These are phyloP conservation scores for Cordyceps javanica DNA, from an alignment of 2,329 filamentous ascomycete genomes.

Conservation along the genomic window DNA sequence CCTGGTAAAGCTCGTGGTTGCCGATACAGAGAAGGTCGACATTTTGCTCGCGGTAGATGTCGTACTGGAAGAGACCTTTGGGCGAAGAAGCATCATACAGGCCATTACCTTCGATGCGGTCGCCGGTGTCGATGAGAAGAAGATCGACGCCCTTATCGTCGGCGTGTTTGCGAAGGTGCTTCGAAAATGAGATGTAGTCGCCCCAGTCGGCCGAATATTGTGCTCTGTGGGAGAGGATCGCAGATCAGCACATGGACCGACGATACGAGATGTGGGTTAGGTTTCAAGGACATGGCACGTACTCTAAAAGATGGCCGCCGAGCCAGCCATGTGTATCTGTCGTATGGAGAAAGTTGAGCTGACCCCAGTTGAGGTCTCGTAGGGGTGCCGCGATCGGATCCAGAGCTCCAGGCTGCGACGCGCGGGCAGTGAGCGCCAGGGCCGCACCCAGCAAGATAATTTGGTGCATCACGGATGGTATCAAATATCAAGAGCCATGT, in stretches of 20 bases:
- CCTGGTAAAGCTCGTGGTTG: conserved; percentile 92
- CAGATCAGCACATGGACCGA: not conserved
- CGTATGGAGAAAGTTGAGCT: conserved; percentile 94
- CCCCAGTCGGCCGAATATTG: conserved; percentile 97
- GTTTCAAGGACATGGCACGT: conserved; percentile 25
- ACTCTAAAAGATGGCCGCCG: conserved; percentile 88
- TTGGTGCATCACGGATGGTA: not conserved
- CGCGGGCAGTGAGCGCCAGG: conserved; percentile 33
- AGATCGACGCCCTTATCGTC: conserved; percentile 76
- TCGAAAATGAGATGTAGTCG: conserved; percentile 90
- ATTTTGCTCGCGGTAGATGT: conserved; percentile 75
- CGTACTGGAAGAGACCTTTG: conserved; percentile 82
- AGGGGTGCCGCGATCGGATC: conserved; percentile 72
- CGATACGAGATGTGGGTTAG: no score
- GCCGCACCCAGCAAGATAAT: conserved; percentile 17
- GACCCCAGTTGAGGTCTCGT: conserved; percentile 81
- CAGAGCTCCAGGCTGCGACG: conserved; percentile 74
- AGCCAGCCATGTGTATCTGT: conserved; percentile 97
- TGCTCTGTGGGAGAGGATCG: conserved; percentile 42
- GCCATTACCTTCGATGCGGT: conserved; percentile 89
- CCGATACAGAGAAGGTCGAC: conserved; percentile 83
- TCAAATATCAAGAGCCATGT: not conserved
- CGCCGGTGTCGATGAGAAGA: conserved; percentile 91
- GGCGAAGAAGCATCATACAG: conserved; percentile 86
- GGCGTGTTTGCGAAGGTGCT: conserved; percentile 72